Base-by-base conservation (phyloP, 148 eudicot species). In the Selenicereus undatus region DNA sequence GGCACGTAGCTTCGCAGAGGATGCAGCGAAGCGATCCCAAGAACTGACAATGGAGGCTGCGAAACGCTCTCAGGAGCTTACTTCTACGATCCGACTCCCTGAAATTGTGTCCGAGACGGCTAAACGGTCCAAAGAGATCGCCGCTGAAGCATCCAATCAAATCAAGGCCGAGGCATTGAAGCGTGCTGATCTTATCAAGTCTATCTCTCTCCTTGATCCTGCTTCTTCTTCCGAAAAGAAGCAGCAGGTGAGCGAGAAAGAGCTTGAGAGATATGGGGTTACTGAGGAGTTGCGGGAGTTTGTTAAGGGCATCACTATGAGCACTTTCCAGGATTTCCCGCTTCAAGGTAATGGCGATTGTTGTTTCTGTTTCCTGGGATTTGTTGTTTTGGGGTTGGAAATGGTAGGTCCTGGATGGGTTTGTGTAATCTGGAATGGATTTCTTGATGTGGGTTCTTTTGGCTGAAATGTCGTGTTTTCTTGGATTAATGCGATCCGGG, bases 281-380 rank as follows among this genome's bases (percentile, higher is more conserved):
- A 89, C 92, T 26, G 97, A 93, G 74, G 98, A 95, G 70, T 78
- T 95, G 87, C 85, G 92, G 78, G 97, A 95, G 80, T 95, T 95
- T 82, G 96, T 95, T 10, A 85, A 91, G 83, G 92, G 83, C 78
- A 93, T 95, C 66, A 86, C 88, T 3, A 71, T 83, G 32, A 80
- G 74, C 69, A 95, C 98, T 32, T 95, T 95, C 68, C 86, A 85
- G 51, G 94, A 93, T 86, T 95, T 95, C 77, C 98, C 97, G 0
- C 76, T 93, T 77, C 84, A 86, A 81, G 96, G 98, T 93, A 66
- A 26, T 10, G 0, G 8, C 3, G 43, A 3, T 71, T 35, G 14
- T 50, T 62, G 27, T n/a, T 6, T 62, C 21, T 76, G 4, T 64
- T 81, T 51, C 18, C 22, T 42, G 18, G 39, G 74, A 58, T 21